phyloP scores from a whole-genome alignment of 2,329 filamentous ascomycete genomes.

The Ilyonectria robusta region DNA sequence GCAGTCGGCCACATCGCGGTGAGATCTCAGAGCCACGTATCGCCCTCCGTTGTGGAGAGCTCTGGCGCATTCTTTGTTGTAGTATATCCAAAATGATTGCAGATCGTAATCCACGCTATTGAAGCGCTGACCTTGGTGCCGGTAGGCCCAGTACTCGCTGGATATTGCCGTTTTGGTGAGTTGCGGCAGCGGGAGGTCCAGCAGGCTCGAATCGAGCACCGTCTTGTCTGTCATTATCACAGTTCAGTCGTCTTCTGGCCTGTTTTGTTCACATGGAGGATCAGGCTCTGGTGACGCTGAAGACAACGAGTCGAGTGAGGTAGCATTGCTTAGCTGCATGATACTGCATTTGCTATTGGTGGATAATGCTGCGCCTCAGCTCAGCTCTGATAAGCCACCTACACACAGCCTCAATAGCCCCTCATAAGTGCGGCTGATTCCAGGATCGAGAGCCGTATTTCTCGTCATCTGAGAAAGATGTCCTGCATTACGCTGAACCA shows the following conservation, averaged over 20 bases:
- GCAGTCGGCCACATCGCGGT: neutral
- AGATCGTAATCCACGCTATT: neutral
- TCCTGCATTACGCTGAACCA: neutral
- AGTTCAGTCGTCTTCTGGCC: neutral
- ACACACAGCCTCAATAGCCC: neutral
- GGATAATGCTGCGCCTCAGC: neutral
- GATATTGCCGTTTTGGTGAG: neutral
- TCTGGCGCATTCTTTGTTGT: neutral
- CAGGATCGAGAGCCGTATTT: neutral
- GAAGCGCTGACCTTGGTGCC: neutral
- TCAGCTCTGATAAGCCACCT: neutral
- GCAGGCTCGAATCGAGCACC: neutral
- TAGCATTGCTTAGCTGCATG: neutral
- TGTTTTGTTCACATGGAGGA: neutral
- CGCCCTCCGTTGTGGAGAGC: neutral
- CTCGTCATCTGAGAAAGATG: neutral
- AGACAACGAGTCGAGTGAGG: neutral
- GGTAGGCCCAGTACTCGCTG: constrained; percentile 1
- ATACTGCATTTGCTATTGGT: neutral
- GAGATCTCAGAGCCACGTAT: neutral
- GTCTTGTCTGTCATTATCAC: neutral
- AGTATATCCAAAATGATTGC: neutral
- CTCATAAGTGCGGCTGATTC: neutral
- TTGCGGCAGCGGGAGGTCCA: neutral
- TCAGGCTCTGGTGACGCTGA: neutral